Base-by-base conservation (phyloP, 2,329 filamentous ascomycete genomes). In the Calonectria hongkongensis region DNA sequence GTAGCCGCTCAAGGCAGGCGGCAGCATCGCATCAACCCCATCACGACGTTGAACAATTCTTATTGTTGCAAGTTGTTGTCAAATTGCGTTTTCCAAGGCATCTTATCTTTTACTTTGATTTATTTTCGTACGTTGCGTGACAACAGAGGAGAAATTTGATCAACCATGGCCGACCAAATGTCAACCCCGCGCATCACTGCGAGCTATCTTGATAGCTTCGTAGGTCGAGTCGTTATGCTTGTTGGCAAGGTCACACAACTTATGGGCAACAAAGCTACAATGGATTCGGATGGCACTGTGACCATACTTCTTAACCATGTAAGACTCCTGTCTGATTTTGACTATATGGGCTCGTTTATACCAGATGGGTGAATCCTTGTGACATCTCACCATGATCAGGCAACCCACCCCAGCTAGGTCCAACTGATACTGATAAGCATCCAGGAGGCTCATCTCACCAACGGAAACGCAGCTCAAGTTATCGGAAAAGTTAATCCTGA, bases 161-260 rank as follows among this genome's bases (percentile, higher is more conserved):
- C 65, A 39, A 86, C 71, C 75, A 96, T 96, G 94, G 89, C 84
- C 16, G 84, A 96, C 81, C 87, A 92, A 79, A 92, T 87, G 72
- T 88, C 89, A 30, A 91, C 95, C 62, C 96, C 97, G 36, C 95
- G 97, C 84, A 92, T 98, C 83, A 95, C 94, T 60, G 94, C 94
- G 66, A 86, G 89, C 48, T 94, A 96, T 85, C 93, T 98, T 71
- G 91, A 95, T 82, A 89, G 89, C 81, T 98, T 96, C 86, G 88
- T 92, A 76, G 88, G 89, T 77, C 90, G 91, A 76, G 94, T 94
- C 74, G 94, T 98, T 74, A 95, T 95, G 79, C 88, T 98, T 68
- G 89, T 98, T 6, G 97, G 97, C 80, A 95, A 94, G 80, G 95
- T 98, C 58, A 90, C 91, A 4, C 93, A 97, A 80, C 88, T 98